phyloP scores from a whole-genome alignment of 2,329 filamentous ascomycete species.

The Cryphonectria nitschkei region DNA sequence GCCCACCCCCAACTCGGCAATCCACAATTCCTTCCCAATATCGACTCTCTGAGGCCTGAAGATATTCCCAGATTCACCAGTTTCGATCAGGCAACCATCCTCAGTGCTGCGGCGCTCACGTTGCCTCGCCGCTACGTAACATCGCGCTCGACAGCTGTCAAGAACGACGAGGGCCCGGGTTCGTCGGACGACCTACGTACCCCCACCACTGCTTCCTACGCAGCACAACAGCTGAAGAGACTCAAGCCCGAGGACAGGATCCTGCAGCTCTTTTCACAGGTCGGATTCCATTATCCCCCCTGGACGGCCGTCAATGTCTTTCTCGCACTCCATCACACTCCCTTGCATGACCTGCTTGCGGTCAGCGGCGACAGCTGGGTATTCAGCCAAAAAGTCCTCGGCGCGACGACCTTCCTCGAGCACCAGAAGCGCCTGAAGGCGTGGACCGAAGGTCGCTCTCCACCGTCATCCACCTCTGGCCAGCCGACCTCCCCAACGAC shows the following conservation, averaged over 20 bases:
- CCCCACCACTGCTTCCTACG: slow-evolving; percentile 23
- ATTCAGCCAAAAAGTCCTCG: slow-evolving; percentile 57
- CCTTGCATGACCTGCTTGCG: slow-evolving; percentile 60
- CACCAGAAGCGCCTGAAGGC: slow-evolving; percentile 50
- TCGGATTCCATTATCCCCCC: neutral
- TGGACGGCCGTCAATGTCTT: slow-evolving; percentile 56
- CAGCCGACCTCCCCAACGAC: slow-evolving; percentile 13
- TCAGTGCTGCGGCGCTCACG: slow-evolving; percentile 44
- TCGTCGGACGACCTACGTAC: slow-evolving; percentile 32
- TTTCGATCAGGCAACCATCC: slow-evolving; percentile 47
- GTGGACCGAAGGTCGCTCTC: slow-evolving; percentile 41
- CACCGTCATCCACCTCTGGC: slow-evolving; percentile 13
- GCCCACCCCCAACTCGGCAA: slow-evolving; percentile 37
- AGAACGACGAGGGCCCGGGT: slow-evolving; percentile 1
- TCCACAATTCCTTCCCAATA: slow-evolving; percentile 35
- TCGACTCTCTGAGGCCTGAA: slow-evolving; percentile 42
- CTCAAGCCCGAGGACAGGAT: slow-evolving; percentile 32
- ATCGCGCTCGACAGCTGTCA: slow-evolving; percentile 7
- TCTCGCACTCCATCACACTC: slow-evolving; percentile 60
- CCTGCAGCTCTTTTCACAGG: slow-evolving; percentile 45
- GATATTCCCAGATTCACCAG: slow-evolving; percentile 40
- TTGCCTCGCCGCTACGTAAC: slow-evolving; percentile 40
- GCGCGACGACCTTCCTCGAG: slow-evolving; percentile 47
- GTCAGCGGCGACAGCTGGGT: slow-evolving; percentile 63
- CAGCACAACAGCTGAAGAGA: slow-evolving; percentile 30